A percentile compares a stretch with the other conserved stretches of the same genome.
Conservation (phyloP, 2,329 filamentous ascomycete species). For the Trichoderma cornu-damae region DNA sequence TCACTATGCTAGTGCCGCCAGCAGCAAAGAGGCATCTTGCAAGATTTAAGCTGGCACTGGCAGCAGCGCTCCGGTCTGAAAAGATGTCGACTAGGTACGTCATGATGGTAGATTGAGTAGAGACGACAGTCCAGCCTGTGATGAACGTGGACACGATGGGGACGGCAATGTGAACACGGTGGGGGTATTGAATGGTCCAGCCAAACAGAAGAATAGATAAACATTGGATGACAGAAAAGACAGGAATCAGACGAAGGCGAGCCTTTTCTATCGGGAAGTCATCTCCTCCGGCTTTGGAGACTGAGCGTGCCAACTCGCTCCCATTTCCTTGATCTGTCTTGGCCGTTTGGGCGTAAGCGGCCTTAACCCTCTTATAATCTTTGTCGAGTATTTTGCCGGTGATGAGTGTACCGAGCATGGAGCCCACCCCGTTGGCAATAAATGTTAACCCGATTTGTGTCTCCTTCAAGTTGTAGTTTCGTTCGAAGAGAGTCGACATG, state of each 20-base stretch:
- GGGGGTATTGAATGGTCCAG: slow-evolving; percentile 50
- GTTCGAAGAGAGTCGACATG: slow-evolving; percentile 39
- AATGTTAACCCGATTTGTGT: slow-evolving; percentile 51
- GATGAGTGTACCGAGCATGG: slow-evolving; percentile 41
- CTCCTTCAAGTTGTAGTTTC: slow-evolving; percentile 56
- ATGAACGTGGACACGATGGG: slow-evolving; percentile 44
- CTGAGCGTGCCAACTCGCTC: slow-evolving; percentile 48
- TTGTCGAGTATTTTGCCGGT: slow-evolving; percentile 57
- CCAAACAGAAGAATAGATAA: slow-evolving; percentile 45
- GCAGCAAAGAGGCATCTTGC: slow-evolving; percentile 52
- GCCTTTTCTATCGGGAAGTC: slow-evolving; percentile 50
- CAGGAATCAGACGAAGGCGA: slow-evolving; percentile 45
- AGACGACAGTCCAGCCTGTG: slow-evolving; percentile 45
- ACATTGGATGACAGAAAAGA: slow-evolving; percentile 47
- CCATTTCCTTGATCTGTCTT: slow-evolving; percentile 41
- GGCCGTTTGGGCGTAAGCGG: slow-evolving; percentile 29
- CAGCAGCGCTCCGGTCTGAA: slow-evolving; percentile 47
- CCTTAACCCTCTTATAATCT: slow-evolving; percentile 61
- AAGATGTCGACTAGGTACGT: slow-evolving; percentile 54
- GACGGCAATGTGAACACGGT: slow-evolving; percentile 39
- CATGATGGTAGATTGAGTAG: slow-evolving; percentile 49
- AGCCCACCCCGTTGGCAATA: slow-evolving; percentile 46
- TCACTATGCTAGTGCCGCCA: slow-evolving; percentile 45
- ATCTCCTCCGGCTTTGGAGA: slow-evolving; percentile 43
- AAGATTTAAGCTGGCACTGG: slow-evolving; percentile 53